A percentile compares a stretch with the other conserved stretches of the same genome.
phyloP scores from a whole-genome alignment of 805 yeast genomes.

The Starmerella potacharoeniae region DNA sequence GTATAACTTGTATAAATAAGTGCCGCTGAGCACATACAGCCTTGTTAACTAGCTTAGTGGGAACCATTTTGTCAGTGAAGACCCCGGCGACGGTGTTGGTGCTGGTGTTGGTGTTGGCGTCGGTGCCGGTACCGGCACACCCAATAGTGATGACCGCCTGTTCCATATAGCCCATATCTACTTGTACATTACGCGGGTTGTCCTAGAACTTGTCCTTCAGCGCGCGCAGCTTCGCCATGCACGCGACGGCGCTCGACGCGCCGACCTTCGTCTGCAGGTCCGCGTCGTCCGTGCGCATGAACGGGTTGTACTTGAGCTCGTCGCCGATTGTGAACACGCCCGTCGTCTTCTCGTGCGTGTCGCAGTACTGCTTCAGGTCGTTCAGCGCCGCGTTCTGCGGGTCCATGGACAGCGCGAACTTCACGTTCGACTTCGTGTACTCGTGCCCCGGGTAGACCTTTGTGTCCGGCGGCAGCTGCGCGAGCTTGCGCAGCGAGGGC shows the following conservation, averaged over 20 bases:
- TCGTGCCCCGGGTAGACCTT: slow-evolving; percentile 90
- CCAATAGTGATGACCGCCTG: no score
- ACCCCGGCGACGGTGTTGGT: no score
- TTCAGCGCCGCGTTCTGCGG: slow-evolving; percentile 43
- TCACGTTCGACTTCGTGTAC: slow-evolving; percentile 72
- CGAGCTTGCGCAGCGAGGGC: slow-evolving; percentile 49
- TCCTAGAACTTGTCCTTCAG: slow-evolving; percentile 47
- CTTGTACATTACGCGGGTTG: no score
- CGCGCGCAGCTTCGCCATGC: slow-evolving; percentile 64
- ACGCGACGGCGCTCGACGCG: slow-evolving; percentile 36
- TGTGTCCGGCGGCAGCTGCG: slow-evolving; percentile 54
- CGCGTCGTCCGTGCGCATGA: slow-evolving; percentile 66
- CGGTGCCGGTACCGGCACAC: no score
- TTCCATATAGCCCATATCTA: no score
- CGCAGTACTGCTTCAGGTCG: slow-evolving; percentile 41
- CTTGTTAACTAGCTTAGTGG: no score
- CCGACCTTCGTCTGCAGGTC: slow-evolving; percentile 51
- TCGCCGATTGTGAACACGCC: slow-evolving; percentile 78
- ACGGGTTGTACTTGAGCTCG: slow-evolving; percentile 75
- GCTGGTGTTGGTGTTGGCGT: no score
- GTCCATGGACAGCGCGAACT: slow-evolving; percentile 55
- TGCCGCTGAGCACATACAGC: no score
- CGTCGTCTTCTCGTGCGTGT: slow-evolving; percentile 58
- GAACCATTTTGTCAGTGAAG: no score
- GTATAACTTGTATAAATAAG: no score